Conservation (phyloP, 2,329 filamentous ascomycete species). For the Rhinocladiella similis region DNA sequence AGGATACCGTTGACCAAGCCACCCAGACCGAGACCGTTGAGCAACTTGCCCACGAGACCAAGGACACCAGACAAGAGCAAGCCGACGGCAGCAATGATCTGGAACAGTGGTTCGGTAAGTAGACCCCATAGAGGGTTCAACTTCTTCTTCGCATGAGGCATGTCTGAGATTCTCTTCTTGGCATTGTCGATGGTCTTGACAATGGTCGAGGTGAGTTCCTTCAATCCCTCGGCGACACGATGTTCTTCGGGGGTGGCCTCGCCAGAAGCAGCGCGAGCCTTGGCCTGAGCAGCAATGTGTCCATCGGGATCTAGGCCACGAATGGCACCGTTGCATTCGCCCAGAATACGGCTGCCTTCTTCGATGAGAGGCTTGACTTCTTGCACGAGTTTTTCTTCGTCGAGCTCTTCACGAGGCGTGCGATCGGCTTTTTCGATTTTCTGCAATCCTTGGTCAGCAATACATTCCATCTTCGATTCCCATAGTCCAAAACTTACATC, state of each 20-base stretch:
- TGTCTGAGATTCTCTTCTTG: conserved; percentile 84
- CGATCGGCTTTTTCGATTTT: conserved; percentile 78
- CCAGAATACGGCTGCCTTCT: conserved; percentile 76
- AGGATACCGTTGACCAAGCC: conserved; percentile 77
- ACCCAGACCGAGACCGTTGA: conserved; percentile 79
- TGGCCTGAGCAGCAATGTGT: conserved; percentile 78
- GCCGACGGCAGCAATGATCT: conserved; percentile 88
- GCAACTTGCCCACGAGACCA: conserved; percentile 76
- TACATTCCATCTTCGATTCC: not conserved
- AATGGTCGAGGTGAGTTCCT: conserved; percentile 79
- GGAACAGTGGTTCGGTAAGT: conserved; percentile 80
- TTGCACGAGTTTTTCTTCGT: conserved; percentile 85
- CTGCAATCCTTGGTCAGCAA: conserved; percentile 41
- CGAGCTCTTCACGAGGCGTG: conserved; percentile 80
- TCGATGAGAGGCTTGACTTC: conserved; percentile 87
- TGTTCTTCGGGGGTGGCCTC: conserved; percentile 83
- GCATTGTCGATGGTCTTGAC: conserved; percentile 81
- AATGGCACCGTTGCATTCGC: conserved; percentile 82
- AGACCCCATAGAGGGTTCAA: conserved; percentile 87
- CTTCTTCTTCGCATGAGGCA: conserved; percentile 94
- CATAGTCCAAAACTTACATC: conserved; percentile 54
- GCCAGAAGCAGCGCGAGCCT: conserved; percentile 72
- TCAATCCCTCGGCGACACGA: conserved; percentile 78
- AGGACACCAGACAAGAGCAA: conserved; percentile 80
- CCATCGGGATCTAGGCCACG: conserved; percentile 88